Evolutionary conservation across 176 grass and related monocot species (phyloP).

Genomic region (Aegilops umbellulata): DNA sequence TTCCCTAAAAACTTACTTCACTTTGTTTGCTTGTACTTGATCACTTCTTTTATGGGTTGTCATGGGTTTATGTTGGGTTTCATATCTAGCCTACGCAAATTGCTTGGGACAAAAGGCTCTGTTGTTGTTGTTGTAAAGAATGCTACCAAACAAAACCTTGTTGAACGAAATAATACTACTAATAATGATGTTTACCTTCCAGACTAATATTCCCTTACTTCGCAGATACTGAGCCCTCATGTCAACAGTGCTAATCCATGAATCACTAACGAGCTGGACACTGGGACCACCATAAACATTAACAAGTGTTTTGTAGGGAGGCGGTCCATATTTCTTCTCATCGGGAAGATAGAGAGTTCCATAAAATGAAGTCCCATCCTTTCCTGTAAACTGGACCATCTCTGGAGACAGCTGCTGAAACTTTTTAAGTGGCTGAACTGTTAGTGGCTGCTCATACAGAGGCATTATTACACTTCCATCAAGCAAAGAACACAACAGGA

Average conservation of each 20-base stretch:
- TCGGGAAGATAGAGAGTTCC: slow-evolving; percentile 89
- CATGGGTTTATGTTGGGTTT: neutral
- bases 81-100: neutral
- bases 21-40: neutral
- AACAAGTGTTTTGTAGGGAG: slow-evolving; percentile 85
- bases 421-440: slow-evolving; percentile 59
- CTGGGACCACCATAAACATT: slow-evolving; percentile 90
- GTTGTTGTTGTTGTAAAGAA: neutral
- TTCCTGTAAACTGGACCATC: slow-evolving; percentile 74
- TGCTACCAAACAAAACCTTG: neutral
- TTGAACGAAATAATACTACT: slow-evolving; percentile 1
- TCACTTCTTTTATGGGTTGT: neutral
- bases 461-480: slow-evolving; percentile 89
- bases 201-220: slow-evolving; percentile 94
- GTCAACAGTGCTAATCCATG: slow-evolving; percentile 96
- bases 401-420: slow-evolving; percentile 78
- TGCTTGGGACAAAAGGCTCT: neutral
- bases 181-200: slow-evolving; percentile 72
- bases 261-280: slow-evolving; percentile 87
- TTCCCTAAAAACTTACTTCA: neutral
- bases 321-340: slow-evolving; percentile 83
- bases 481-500: slow-evolving; percentile 77
- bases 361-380: slow-evolving; percentile 78
- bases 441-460: slow-evolving; percentile 70
- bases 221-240: slow-evolving; percentile 97